Conservation (phyloP, 2,329 filamentous ascomycete genomes). For the Aspergillus sp. region DNA sequence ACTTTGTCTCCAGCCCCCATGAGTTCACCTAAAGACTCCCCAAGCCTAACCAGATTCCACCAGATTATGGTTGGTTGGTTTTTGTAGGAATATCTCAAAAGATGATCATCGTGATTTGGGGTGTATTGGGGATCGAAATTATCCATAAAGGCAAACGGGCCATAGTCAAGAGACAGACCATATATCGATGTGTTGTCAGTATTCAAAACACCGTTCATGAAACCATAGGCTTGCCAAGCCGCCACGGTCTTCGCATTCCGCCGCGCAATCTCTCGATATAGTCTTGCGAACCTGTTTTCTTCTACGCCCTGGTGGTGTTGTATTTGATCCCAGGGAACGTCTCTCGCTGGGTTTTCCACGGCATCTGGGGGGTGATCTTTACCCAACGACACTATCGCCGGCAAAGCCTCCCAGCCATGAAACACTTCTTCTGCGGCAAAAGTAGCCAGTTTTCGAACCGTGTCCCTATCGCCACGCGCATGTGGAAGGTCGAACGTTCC, state of each 20-base stretch:
- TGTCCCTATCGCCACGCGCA: conserved; percentile 71
- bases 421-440: conserved; percentile 89
- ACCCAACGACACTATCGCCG: conserved; percentile 53
- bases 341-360: conserved; percentile 48
- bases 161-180: conserved; percentile 89
- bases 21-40: conserved; percentile 83
- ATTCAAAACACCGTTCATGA: conserved; percentile 97
- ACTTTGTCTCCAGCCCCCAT: conserved; percentile 73
- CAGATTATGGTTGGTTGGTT: conserved; percentile 96
- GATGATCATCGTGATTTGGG: conserved; percentile 91
- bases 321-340: conserved; percentile 57
- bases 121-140: conserved; percentile 94
- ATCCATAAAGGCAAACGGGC: conserved; percentile 96
- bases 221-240: conserved; percentile 96
- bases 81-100: conserved; percentile 84
- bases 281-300: conserved; percentile 81
- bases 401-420: conserved; percentile 81
- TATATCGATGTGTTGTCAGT: conserved; percentile 95
- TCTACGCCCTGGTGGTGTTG: conserved; percentile 67
- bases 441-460: conserved; percentile 72
- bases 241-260: conserved; percentile 87
- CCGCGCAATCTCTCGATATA: conserved; percentile 84
- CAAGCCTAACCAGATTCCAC: conserved; percentile 95
- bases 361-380: conserved; percentile 38
- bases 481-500: conserved; percentile 96